Conservation (phyloP, 176 grass and related monocot species). For the Guadua angustifolia region DNA sequence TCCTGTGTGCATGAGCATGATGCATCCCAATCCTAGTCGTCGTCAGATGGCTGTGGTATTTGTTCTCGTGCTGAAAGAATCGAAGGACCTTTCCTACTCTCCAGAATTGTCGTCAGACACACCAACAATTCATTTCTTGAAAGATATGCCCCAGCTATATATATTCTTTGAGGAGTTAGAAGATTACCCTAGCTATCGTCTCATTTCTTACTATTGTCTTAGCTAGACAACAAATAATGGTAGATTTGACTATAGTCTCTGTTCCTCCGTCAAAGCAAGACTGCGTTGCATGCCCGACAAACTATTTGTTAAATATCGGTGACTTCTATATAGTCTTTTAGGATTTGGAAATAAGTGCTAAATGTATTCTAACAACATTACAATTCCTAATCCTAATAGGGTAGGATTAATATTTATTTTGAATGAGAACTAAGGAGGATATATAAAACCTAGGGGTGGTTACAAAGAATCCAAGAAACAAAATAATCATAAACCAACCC, state of each 20-base stretch:
- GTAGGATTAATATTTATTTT: too few species aligned
- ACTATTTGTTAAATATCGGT: too few species aligned
- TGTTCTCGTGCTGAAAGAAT: constrained; percentile 21
- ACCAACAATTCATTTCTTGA: constrained; percentile 33
- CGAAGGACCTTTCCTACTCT: neutral
- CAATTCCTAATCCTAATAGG: too few species aligned
- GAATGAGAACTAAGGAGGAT: too few species aligned
- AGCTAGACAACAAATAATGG: neutral
- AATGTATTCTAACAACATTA: too few species aligned
- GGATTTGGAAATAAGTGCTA: too few species aligned
- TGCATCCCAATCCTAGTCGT: neutral
- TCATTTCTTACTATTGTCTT: neutral
- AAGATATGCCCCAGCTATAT: constrained; percentile 44
- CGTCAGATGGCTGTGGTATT: constrained; percentile 26
- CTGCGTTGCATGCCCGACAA: neutral
- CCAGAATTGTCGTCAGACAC: constrained; percentile 27
- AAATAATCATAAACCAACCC: too few species aligned
- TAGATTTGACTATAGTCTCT: neutral
- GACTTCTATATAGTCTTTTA: too few species aligned
- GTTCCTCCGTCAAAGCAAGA: neutral
- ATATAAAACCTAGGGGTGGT: too few species aligned
- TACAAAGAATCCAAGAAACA: too few species aligned
- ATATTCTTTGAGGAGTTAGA: neutral
- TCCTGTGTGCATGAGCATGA: neutral
- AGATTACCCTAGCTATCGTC: neutral